Base-by-base conservation (phyloP, 768 basidiomycete species). In the Lactarius hatsudake region DNA sequence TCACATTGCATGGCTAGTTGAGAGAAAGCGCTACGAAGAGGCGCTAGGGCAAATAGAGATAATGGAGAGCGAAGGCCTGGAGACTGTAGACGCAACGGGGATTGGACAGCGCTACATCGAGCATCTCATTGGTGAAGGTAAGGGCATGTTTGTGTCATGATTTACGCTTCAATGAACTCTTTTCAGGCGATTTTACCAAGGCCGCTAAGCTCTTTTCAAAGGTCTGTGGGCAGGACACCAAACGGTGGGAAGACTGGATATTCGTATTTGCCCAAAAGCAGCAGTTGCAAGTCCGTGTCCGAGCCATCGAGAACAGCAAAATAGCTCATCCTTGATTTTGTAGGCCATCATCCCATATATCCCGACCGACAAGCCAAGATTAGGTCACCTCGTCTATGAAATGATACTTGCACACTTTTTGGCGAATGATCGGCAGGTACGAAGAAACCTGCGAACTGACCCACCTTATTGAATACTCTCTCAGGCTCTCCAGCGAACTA, bases 171-270 rank as follows among this genome's bases (percentile, higher is more conserved):
- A n/a, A 32, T 30, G 9, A 62, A 59, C 15, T 4, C 42, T 48
- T 59, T 55, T n/a, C 38, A 87, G 87, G 80, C 20, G 81, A 88
- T 23, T 98, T 86, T 71, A 78, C 75, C 0, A 91, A 91, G 72
- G 96, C 96, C 1, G 97, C 96, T 0, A 78, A 81, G 10, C 77
- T 97, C 30, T 89, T 87, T 71, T 89, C 93, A 0, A 94, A 91
- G 74, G 93, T 98, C 8, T 91, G 96, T 70, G 89, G 85, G 4
- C 86, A 86, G 54, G 86, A 96, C 71, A 77, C 82, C 13, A 88
- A 87, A 72, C 83, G 85, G n/a, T 99, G 97, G 97, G 96, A 98
- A 74, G 86, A 90, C 72, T 97, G 92, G 92, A 91, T 98, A 73
- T 96, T 97, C 72, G 79, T 85, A 17, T 98, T 96, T 74, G 91